Evolutionary conservation across 768 basidiomycete species (phyloP), one percentile per base, ranked within the genome.

Genomic region (Erythrobasidium yunnanense): DNA sequence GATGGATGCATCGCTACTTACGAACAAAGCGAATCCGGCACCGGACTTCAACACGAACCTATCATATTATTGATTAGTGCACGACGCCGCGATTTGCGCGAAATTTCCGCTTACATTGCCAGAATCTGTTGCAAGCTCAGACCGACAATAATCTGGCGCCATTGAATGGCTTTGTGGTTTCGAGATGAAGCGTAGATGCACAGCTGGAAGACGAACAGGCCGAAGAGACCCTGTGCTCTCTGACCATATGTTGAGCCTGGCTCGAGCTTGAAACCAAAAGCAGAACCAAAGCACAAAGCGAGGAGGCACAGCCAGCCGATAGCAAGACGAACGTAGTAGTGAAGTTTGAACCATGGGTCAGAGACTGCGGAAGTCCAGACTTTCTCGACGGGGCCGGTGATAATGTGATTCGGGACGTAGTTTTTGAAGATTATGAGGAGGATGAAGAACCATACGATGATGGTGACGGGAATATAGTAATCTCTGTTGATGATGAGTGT

Each of bases 11-110:
- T n/a, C n/a, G n/a, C n/a, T n/a, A n/a, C n/a, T n/a, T n/a, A n/a
- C n/a, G 81, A 95, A 92, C 62, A 92, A 81, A 22, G 81, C 81
- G 77, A 86, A 90, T 20, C 90, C 90, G 49, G 88, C 89, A 49
- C 78, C 78, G 13, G 85, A 82, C 78, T 90, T 91, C 72, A 95
- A 81, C 33, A 92, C 90, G 74, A 93, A 90, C 38, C 38, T 42
- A n/a, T 42, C 11, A 11, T n/a, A 42, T n/a, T n/a, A 42, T 11
- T 11, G 38, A 11, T 42, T n/a, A 42, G 38, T n/a, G n/a, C n/a
- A 11, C 11, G 38, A 42, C 11, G 11, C 11, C 11, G 38, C n/a
- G 38, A 42, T 11, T 42, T 42, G 38, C 38, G 38, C 11, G 38
- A 11, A 42, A 42, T 42, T 11, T 11, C n/a, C 38, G n/a, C 38